Percentiles rank a stretch among this genome's conserved stretches.
Evolutionary conservation across 2,329 filamentous ascomycete species (phyloP).

Genomic region (Teratosphaeriaceae sp.): DNA sequence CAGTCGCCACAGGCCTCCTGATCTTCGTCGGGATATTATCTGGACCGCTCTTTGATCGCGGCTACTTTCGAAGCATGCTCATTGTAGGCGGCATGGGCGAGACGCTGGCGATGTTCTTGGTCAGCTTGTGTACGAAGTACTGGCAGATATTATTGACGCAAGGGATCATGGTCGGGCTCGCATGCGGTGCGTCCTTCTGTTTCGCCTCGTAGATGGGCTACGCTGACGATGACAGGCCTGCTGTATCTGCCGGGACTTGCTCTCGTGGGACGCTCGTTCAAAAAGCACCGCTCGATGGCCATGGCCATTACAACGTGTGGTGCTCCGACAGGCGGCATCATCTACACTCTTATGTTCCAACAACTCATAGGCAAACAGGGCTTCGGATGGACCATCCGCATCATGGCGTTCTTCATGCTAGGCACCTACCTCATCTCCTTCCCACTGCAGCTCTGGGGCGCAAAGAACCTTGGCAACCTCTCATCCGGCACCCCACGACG

Average conservation of each 20-base stretch:
- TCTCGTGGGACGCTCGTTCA: conserved; percentile 47
- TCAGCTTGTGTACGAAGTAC: conserved; percentile 34
- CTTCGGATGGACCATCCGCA: conserved; percentile 57
- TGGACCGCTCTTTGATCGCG: conserved; percentile 34
- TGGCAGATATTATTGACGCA: conserved; percentile 44
- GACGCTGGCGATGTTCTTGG: conserved; percentile 27
- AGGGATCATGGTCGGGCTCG: conserved; percentile 35
- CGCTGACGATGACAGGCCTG: conserved; percentile 23
- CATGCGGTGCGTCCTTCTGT: no score
- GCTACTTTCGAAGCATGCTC: conserved; percentile 36
- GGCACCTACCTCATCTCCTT: conserved; percentile 33
- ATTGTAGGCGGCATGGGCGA: conserved; percentile 25
- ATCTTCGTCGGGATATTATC: conserved; percentile 27
- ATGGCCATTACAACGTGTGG: conserved; percentile 55
- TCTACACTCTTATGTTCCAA: conserved; percentile 47
- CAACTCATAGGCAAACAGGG: conserved; percentile 52
- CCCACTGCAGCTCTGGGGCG: conserved; percentile 29
- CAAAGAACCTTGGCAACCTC: conserved; percentile 25
- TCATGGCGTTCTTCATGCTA: conserved; percentile 54
- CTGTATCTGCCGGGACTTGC: conserved; percentile 33
- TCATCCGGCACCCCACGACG: conserved; percentile 18
- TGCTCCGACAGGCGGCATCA: conserved; percentile 54
- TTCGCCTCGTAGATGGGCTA: no score
- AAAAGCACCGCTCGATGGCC: conserved; percentile 51
- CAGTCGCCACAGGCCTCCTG: conserved; percentile 28